phyloP scores from a whole-genome alignment of 73 alveolate genomes.

The Tetrahymena malaccensis region DNA sequence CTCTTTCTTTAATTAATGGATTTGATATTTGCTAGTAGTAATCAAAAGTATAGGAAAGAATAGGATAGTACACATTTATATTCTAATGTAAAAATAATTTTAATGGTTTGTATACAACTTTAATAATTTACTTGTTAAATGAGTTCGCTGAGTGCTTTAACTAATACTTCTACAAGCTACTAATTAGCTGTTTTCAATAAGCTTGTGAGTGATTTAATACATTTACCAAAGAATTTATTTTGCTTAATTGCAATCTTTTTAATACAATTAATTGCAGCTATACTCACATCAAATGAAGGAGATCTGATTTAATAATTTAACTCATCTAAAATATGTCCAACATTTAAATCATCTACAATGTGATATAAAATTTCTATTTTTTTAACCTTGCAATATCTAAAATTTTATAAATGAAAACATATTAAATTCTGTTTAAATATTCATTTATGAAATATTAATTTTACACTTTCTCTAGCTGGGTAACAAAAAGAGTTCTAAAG shows the following conservation, averaged over 20 bases:
- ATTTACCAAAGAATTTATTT: neutral
- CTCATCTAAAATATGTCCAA: neutral
- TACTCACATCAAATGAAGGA: neutral
- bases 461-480: neutral
- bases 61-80: neutral
- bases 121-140: neutral
- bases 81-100: neutral
- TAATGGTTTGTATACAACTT: neutral
- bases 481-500: neutral
- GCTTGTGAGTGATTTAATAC: neutral
- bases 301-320: neutral
- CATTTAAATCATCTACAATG: neutral
- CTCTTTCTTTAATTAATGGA: neutral
- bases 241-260: neutral
- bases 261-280: neutral
- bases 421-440: neutral
- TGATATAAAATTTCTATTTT: neutral
- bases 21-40: neutral
- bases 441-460: neutral
- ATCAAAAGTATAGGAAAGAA: neutral
- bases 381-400: neutral
- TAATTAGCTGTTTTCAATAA: neutral
- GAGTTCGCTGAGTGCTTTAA: neutral
- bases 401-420: neutral
- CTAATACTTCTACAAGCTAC: neutral